These are phyloP conservation scores for Coemansia sp. DNA, from an alignment of 192 early-diverging fungal species.

Conservation along the genomic window DNA sequence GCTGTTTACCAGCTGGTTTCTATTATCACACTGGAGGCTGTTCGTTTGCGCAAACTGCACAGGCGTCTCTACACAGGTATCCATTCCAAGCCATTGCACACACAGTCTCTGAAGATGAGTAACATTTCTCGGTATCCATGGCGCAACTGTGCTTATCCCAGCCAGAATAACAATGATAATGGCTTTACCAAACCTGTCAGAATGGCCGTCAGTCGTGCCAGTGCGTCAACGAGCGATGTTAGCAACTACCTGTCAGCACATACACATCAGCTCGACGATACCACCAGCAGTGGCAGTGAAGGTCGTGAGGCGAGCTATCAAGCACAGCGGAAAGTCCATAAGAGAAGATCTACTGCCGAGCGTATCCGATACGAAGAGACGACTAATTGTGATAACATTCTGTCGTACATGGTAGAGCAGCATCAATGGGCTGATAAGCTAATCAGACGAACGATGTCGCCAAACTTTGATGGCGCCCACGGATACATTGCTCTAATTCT, in stretches of 20 bases:
- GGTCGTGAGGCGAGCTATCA: conserved; percentile 3
- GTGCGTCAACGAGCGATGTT: conserved; percentile 1
- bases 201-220: background rate
- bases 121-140: background rate
- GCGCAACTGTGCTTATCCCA: conserved; percentile 11
- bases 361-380: conserved; percentile 46
- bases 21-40: conserved; percentile 38
- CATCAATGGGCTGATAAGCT: conserved; percentile 48
- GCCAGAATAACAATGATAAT: background rate
- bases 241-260: conserved; percentile 13
- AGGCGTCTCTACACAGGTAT: conserved; percentile 13
- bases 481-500: conserved; percentile 53
- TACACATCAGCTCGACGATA: conserved; percentile 6
- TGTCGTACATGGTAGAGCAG: conserved; percentile 53
- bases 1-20: conserved; percentile 47
- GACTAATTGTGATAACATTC: conserved; percentile 50
- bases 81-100: background rate
- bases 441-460: conserved; percentile 35
- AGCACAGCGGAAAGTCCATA: conserved; percentile 23
- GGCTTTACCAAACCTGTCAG: conserved; percentile 5
- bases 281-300: background rate
- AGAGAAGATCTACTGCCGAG: conserved; percentile 42
- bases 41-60: conserved; percentile 33
- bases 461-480: conserved; percentile 49
- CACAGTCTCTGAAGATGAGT: background rate